phyloP scores from a whole-genome alignment of 1,139 yeast species.

The Geotrichum europaeum region DNA sequence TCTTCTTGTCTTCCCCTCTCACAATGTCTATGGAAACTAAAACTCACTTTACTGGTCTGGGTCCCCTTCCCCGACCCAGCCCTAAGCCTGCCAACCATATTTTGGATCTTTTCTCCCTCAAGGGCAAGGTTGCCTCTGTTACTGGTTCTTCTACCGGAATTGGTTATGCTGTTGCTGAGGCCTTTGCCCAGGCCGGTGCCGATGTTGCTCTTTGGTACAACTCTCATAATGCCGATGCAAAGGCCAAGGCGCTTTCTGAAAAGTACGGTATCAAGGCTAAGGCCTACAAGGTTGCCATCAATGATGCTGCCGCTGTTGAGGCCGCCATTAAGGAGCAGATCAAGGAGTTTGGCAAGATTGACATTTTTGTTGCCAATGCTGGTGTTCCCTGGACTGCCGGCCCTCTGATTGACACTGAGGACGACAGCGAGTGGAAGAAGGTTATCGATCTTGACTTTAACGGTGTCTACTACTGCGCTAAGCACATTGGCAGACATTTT shows the following conservation, averaged over 20 bases:
- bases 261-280: slow-evolving; percentile 60
- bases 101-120: slow-evolving; percentile 41
- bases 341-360: slow-evolving; percentile 70
- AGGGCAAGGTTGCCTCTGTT: slow-evolving; percentile 82
- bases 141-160: slow-evolving; percentile 87
- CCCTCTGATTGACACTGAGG: slow-evolving; percentile 52
- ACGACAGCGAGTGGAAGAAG: slow-evolving; percentile 57
- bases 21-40: slow-evolving; percentile 15
- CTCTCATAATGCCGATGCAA: slow-evolving; percentile 54
- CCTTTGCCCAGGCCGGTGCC: slow-evolving; percentile 87
- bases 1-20: not conserved
- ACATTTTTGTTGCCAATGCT: slow-evolving; percentile 84
- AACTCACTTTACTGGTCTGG: slow-evolving; percentile 33
- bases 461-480: slow-evolving; percentile 74
- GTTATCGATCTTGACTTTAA: slow-evolving; percentile 66
- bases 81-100: slow-evolving; percentile 34
- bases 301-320: slow-evolving; percentile 55
- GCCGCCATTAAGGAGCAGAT: slow-evolving; percentile 52
- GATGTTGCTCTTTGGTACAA: slow-evolving; percentile 83
- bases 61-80: slow-evolving; percentile 32
- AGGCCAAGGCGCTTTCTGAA: slow-evolving; percentile 51
- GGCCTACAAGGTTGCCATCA: slow-evolving; percentile 69
- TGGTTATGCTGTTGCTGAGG: slow-evolving; percentile 79
- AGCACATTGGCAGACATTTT: slow-evolving; percentile 64
- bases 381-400: slow-evolving; percentile 87